These are phyloP conservation scores for Pseudoneurospora amorphoporcata DNA, from an alignment of 495 filamentous ascomycete species.

Conservation along the genomic window DNA sequence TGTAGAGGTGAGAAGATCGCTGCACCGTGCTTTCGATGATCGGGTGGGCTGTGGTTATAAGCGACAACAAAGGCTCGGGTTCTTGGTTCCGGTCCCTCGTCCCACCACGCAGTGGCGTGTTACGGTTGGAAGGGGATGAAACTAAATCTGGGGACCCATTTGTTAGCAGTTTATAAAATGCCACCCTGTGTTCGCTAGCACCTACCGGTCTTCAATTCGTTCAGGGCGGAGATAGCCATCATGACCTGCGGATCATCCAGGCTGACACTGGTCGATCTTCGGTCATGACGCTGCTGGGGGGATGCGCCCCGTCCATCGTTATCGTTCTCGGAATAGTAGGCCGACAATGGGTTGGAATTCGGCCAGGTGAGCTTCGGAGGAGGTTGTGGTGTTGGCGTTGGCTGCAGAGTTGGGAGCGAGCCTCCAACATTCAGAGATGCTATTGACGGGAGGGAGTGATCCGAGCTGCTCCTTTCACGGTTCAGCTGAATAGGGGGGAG, in stretches of 20 bases:
- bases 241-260: slow-evolving; percentile 77
- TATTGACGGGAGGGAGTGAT: slow-evolving; percentile 30
- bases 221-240: slow-evolving; percentile 75
- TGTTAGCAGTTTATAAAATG: slow-evolving; percentile 9
- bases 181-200: neutral
- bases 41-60: slow-evolving; percentile 72
- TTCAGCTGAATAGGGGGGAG: slow-evolving; percentile 33
- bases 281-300: slow-evolving; percentile 27
- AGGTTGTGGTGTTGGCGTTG: slow-evolving; percentile 19
- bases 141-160: slow-evolving; percentile 36
- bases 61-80: slow-evolving; percentile 64
- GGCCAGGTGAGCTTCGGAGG: slow-evolving; percentile 35
- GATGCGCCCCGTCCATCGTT: slow-evolving; percentile 28
- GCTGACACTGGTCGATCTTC: slow-evolving; percentile 45
- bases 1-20: slow-evolving; percentile 70
- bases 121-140: slow-evolving; percentile 41
- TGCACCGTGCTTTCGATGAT: slow-evolving; percentile 71
- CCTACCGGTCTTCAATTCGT: slow-evolving; percentile 72
- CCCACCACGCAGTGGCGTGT: slow-evolving; percentile 19
- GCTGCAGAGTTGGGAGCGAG: slow-evolving; percentile 11
- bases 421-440: slow-evolving; percentile 28
- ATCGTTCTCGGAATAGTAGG: slow-evolving; percentile 38
- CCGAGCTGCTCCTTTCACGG: slow-evolving; percentile 7
- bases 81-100: slow-evolving; percentile 16
- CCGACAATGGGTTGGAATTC: slow-evolving; percentile 42